Evolutionary conservation across 306 rosid genomes (phyloP), one percentile per base, ranked within the genome.

Genomic region (Cicer yamashitae): DNA sequence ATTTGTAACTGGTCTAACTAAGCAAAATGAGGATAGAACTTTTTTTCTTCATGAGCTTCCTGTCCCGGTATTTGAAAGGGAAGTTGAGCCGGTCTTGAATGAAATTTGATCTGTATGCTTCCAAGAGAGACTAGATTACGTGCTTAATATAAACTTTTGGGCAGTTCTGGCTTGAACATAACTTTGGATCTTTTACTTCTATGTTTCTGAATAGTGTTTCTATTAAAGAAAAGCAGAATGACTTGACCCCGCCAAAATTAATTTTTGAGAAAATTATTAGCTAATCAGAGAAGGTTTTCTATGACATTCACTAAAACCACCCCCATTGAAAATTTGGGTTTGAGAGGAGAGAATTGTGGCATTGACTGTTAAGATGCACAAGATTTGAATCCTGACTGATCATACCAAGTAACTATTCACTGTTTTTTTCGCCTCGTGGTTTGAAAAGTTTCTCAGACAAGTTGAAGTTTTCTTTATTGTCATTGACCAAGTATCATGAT

Each of bases 321-420:
- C 12, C 51, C 64, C 25, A 41, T 52, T 70, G n/a, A 54, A 54
- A 54, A 54, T 41, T 40, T 37, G 38, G 76, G 41, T 14, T 54
- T 73, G 54, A 72, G 67, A 45, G 45, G 67, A 54, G 53, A 71
- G 34, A 71, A 13, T 17, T 73, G 57, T 73, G 52, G 43, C 64
- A 59, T 43, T 7, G 4, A 20, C 52, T 56, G 67, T 72, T 17
- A 43, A 7, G 67, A 57, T 73, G 45, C 45, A 57, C 3, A 25
- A 25, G 56, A 57, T 15, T 43, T 30, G 38, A 20, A 17, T 44
- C 43, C 37, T 48, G 13, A 43, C 25, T 30, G 25, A 56, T 10
- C 22, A 8, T 15, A 44, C 58, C 8, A 13, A 22, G 14, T 52
- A 22, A 12, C 10, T 46, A 20, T 44, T 50, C 40, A 7, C 1